Evolutionary conservation across 1,139 yeast species (phyloP).

Genomic region (Yamadazyma dendronema): DNA sequence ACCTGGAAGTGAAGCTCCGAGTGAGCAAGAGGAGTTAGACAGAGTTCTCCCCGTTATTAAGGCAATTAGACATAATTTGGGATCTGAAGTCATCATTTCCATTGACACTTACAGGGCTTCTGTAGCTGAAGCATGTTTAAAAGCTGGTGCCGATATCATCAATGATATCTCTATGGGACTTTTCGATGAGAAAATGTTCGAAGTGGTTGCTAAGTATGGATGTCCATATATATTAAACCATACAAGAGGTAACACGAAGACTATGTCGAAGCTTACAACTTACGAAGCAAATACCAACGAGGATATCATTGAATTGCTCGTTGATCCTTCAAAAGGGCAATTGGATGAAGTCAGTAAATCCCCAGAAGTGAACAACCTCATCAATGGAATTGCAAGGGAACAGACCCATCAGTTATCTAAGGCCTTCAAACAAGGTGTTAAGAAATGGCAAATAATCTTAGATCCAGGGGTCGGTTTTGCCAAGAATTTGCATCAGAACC

Average conservation of each 20-base stretch:
- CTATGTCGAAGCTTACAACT: conserved; percentile 62
- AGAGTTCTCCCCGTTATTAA: conserved; percentile 71
- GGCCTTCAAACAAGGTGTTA: conserved; percentile 65
- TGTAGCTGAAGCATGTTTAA: conserved; percentile 70
- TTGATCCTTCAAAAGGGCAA: conserved; percentile 33
- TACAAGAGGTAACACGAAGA: conserved; percentile 76
- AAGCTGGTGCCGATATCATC: conserved; percentile 84
- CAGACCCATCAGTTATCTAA: conserved; percentile 51
- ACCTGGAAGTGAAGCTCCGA: conserved; percentile 69
- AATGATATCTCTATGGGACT: conserved; percentile 89
- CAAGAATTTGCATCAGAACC: conserved; percentile 65
- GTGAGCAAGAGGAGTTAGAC: conserved; percentile 55
- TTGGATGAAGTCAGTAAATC: conserved; percentile 10
- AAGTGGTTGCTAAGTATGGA: conserved; percentile 61
- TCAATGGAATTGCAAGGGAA: conserved; percentile 61
- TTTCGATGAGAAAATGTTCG: conserved; percentile 62
- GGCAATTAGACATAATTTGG: conserved; percentile 46
- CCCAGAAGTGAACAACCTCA: conserved; percentile 33
- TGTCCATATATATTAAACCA: conserved; percentile 85
- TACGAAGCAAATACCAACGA: conserved; percentile 49
- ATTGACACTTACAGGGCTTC: conserved; percentile 79
- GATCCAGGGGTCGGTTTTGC: conserved; percentile 99
- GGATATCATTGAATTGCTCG: conserved; percentile 37
- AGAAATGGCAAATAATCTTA: conserved; percentile 84
- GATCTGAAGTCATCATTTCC: conserved; percentile 57